These are phyloP conservation scores for sorghum (Sorghum bicolor) DNA, from an alignment of 176 grass and related monocot genomes.

Conservation along the genomic window DNA sequence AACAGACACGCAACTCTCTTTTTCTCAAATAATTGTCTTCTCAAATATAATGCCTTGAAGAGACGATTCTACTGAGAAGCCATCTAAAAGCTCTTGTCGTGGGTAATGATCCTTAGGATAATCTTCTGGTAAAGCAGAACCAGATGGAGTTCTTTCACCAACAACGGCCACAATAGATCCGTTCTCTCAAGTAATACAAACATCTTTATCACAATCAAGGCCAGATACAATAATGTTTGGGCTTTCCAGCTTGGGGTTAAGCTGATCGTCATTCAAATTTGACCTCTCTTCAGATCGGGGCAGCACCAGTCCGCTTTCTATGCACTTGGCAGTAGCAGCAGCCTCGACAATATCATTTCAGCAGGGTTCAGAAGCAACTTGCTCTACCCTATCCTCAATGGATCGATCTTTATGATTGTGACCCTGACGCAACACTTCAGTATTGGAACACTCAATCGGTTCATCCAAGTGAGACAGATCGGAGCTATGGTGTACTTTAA, in stretches of 20 bases:
- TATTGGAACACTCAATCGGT: background rate
- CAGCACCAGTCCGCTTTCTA: background rate
- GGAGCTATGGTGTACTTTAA: background rate
- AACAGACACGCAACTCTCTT: background rate
- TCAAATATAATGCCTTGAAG: background rate
- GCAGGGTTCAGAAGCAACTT: slow-evolving; percentile 1
- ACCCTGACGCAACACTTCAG: background rate
- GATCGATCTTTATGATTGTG: background rate
- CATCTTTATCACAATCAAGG: background rate
- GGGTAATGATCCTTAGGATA: background rate
- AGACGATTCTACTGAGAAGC: background rate
- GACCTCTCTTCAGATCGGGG: background rate
- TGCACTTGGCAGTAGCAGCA: background rate
- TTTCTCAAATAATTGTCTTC: too few relatives aligned
- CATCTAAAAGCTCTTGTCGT: background rate
- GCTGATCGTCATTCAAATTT: background rate
- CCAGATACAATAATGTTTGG: background rate
- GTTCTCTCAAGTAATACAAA: background rate
- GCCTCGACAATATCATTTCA: background rate
- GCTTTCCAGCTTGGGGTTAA: slow-evolving; percentile 7
- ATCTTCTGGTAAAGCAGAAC: background rate
- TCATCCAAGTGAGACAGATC: background rate
- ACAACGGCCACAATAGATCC: background rate
- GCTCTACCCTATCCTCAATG: background rate
- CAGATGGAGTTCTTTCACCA: background rate